A percentile compares a stretch with the other conserved stretches of the same genome.
These are phyloP conservation scores for Trichoderma lentiforme DNA, from an alignment of 2,329 filamentous ascomycete species.

Conservation along the genomic window DNA sequence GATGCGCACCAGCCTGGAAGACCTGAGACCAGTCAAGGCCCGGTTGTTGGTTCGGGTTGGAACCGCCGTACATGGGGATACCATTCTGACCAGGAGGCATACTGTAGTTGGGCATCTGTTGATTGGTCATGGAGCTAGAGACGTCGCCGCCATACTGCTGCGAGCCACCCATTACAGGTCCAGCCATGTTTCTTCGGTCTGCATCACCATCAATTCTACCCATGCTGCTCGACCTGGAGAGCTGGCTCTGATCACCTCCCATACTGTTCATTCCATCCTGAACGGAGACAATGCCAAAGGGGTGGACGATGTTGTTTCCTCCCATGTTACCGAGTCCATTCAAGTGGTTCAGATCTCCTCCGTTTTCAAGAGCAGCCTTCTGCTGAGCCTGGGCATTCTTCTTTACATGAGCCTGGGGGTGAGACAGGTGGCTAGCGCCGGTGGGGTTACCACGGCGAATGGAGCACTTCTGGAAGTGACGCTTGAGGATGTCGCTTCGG, in stretches of 20 bases:
- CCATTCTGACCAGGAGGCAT: conserved; percentile 62
- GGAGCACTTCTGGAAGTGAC: conserved; percentile 98
- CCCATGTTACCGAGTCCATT: conserved; percentile 59
- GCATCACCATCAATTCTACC: conserved; percentile 54
- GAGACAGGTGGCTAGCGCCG: conserved; percentile 88
- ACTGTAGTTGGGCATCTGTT: conserved; percentile 62
- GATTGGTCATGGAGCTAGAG: conserved; percentile 60
- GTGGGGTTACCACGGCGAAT: conserved; percentile 94
- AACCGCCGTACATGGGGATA: conserved; percentile 60
- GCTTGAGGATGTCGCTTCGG: conserved; percentile 95
- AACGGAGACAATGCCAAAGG: conserved; percentile 55
- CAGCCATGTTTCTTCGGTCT: conserved; percentile 55
- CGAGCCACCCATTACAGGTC: conserved; percentile 49
- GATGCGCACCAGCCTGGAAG: conserved; percentile 70
- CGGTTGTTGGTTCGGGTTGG: conserved; percentile 59
- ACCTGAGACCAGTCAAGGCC: conserved; percentile 74
- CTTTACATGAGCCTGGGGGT: conserved; percentile 85
- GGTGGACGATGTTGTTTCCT: conserved; percentile 55
- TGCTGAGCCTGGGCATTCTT: conserved; percentile 64
- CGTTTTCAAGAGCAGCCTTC: conserved; percentile 52
- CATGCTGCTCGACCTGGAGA: conserved; percentile 60
- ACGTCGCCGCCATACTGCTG: conserved; percentile 58
- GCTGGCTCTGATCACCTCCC: conserved; percentile 58
- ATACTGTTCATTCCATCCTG: conserved; percentile 58
- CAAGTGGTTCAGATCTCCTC: conserved; percentile 57